Percentiles rank a stretch among this genome's conserved stretches.
Conservation (phyloP, 2,329 filamentous ascomycete species). For the Diaporthe vaccinii region DNA sequence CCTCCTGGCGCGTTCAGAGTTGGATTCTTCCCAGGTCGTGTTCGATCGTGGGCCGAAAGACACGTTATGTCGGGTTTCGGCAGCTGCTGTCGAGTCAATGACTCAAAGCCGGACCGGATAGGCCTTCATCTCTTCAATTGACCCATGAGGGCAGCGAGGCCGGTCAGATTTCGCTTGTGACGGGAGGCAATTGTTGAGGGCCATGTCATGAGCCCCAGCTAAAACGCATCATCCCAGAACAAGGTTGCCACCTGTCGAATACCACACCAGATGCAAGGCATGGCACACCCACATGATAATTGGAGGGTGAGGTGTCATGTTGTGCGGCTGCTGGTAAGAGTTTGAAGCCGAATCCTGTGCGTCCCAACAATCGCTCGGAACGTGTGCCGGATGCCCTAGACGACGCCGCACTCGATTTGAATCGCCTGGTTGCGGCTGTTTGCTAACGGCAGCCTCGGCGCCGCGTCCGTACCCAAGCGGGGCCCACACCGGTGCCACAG, state of each 20-base stretch:
- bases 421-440: background rate
- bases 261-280: slow-evolving; percentile 18
- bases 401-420: background rate
- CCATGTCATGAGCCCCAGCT: slow-evolving; percentile 17
- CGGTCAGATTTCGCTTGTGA: background rate
- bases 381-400: background rate
- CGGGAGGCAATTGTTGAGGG: background rate
- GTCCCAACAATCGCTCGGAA: background rate
- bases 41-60: slow-evolving; percentile 12
- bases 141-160: background rate
- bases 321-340: background rate
- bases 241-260: slow-evolving; percentile 15
- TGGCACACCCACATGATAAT: slow-evolving; percentile 3
- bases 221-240: slow-evolving; percentile 10
- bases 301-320: background rate
- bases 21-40: background rate
- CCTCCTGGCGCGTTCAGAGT: slow-evolving; percentile 9
- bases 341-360: slow-evolving; percentile 7
- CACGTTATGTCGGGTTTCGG: slow-evolving; percentile 26
- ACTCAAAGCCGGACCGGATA: background rate
- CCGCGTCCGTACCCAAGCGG: background rate
- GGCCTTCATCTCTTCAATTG: background rate
- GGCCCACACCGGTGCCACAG: slow-evolving; percentile 2
- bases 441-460: slow-evolving; percentile 15
- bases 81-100: slow-evolving; percentile 6